A percentile compares a stretch with the other conserved stretches of the same genome.
Evolutionary conservation across 1,284 basidiomycete genomes (phyloP).

Genomic region (Leccinum griseonigrum): DNA sequence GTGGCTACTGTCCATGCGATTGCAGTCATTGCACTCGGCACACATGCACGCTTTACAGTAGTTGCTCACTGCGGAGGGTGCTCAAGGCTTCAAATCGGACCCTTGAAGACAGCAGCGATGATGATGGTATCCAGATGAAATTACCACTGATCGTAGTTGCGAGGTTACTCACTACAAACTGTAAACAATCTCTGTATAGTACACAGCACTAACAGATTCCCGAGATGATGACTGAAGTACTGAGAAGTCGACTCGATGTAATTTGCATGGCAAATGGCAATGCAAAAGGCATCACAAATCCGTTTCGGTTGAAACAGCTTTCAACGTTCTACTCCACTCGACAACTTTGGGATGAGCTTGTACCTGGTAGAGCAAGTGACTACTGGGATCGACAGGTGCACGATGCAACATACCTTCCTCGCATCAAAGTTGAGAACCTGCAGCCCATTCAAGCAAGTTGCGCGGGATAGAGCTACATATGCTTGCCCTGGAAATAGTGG

Average conservation of each 20-base stretch:
- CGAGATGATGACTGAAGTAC: neutral
- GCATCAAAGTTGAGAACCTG: conserved; percentile 88
- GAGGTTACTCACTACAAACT: neutral
- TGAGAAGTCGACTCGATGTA: neutral
- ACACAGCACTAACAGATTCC: neutral
- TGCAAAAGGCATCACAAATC: conserved; percentile 6
- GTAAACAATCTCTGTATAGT: neutral
- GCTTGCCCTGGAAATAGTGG: conserved; percentile 64
- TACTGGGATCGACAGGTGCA: neutral
- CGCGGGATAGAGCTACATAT: conserved; percentile 95
- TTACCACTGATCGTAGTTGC: neutral
- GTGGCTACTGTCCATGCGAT: no score
- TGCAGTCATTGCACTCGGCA: no score
- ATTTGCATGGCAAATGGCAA: neutral
- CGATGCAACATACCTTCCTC: conserved; percentile 52
- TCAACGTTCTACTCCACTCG: conserved; percentile 64
- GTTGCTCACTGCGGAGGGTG: neutral
- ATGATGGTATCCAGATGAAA: neutral
- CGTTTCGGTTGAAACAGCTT: conserved; percentile 28
- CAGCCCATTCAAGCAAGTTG: conserved; percentile 87
- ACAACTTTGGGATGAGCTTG: conserved; percentile 69
- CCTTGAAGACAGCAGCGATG: neutral
- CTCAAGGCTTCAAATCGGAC: neutral
- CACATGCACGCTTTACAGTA: no score
- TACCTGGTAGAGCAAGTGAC: conserved; percentile 43